Evolutionary conservation across 169 alveolate species (phyloP).

Genomic region (Eimeria sp.): DNA sequence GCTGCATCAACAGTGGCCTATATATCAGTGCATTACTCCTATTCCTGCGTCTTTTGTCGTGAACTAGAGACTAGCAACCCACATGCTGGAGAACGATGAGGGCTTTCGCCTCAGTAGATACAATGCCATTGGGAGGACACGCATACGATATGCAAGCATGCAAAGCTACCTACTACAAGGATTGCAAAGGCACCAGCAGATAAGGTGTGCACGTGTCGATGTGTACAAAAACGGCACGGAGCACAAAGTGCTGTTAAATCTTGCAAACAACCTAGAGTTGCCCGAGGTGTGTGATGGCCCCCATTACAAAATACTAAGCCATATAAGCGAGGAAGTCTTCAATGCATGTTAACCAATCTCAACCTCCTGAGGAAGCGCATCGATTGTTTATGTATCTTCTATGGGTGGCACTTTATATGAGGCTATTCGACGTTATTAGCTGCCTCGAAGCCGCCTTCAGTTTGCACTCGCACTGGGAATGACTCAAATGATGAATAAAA

Average conservation of each 20-base stretch:
- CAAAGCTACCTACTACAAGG: not conserved
- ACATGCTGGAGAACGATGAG: not conserved
- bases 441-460: not conserved
- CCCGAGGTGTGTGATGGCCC: not conserved
- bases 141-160: not conserved
- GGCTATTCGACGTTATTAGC: not conserved
- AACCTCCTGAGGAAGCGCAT: not conserved
- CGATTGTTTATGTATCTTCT: not conserved
- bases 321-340: not conserved
- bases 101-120: not conserved
- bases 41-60: not conserved
- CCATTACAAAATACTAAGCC: not conserved
- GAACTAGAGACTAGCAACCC: not conserved
- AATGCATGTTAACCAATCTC: not conserved
- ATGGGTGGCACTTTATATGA: not conserved
- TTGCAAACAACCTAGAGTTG: not conserved
- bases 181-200: not conserved
- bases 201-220: not conserved
- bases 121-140: not conserved
- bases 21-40: not conserved
- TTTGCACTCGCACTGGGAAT: not conserved
- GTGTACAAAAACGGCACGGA: not conserved
- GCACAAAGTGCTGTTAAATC: not conserved
- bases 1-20: not conserved
- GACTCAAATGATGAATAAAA: not conserved